phyloP scores from a whole-genome alignment of 768 basidiomycete genomes.

The Boletales sp. region DNA sequence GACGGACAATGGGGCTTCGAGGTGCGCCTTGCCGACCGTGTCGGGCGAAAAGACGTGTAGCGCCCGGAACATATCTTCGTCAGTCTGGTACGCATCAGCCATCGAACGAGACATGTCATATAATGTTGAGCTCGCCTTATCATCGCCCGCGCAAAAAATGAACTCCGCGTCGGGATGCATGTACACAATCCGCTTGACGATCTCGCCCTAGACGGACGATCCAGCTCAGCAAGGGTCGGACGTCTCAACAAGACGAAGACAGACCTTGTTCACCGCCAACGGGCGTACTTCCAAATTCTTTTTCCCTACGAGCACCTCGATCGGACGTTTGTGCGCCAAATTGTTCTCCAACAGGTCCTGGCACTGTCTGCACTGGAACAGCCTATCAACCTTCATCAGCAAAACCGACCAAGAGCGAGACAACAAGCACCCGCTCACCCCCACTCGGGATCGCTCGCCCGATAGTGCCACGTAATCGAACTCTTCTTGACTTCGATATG shows the following conservation, averaged over 20 bases:
- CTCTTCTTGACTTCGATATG: conserved; percentile 97
- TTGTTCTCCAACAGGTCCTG: conserved; percentile 96
- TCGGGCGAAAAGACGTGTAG: conserved; percentile 57
- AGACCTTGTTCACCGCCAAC: conserved; percentile 87
- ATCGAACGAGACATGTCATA: not conserved
- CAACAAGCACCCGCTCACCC: conserved; percentile 51
- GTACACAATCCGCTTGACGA: conserved; percentile 92
- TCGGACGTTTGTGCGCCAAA: conserved; percentile 86
- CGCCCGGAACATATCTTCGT: conserved; percentile 99
- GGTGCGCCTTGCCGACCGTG: conserved; percentile 35
- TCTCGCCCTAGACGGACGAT: conserved; percentile 65
- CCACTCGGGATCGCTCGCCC: conserved; percentile 91
- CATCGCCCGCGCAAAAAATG: conserved; percentile 96
- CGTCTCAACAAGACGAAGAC: conserved; percentile 1
- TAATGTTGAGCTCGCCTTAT: conserved; percentile 59
- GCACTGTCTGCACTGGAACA: conserved; percentile 95
- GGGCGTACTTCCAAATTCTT: conserved; percentile 98
- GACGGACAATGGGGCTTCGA: conserved; percentile 57
- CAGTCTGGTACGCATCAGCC: conserved; percentile 50
- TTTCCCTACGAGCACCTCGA: conserved; percentile 96
- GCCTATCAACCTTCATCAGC: conserved; percentile 34
- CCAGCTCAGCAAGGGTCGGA: not conserved
- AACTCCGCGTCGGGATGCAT: conserved; percentile 92
- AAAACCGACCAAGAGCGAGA: not conserved
- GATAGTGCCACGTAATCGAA: conserved; percentile 97